Evolutionary conservation across 163 green algal species (phyloP), one percentile per base, ranked within the genome.

Genomic region (Chlamydomonas reinhardtii): DNA sequence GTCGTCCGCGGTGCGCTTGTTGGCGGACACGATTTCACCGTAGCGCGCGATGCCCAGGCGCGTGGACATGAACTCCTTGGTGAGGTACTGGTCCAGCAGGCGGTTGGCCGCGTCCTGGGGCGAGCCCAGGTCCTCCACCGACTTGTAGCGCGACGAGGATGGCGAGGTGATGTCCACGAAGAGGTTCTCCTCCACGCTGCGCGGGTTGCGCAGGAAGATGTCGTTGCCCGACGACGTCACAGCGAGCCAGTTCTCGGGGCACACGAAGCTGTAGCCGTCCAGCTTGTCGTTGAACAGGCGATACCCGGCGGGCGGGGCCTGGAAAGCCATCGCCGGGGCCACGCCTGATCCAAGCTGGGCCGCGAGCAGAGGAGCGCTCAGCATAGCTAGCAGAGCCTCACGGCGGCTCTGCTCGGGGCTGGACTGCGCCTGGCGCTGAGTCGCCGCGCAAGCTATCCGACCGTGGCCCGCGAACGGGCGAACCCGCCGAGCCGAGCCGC

Each of bases 51-150:
- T 96, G 82, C 97, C 97, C 27, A 99, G 88, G 15, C 97, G 93
- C 17, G 97, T 99, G 59, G 95, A 98, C 96, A 99, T 99, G 80
- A 99, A 98, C 92, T 99, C 97, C 61, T 91, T 91, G 64, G 89
- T 93, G 31, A 99, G 81, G 83, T 95, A 98, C 89, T 97, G 93
- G 56, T 94, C 87, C n/a, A 96, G 66, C 24, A 96, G 72, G 15
- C 76, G 52, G 29, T 95, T 70, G 9, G 95, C 97, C 5, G 96
- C 95, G 27, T 96, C 92, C 29, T 96, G 54, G 2, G 96, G 95
- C 3, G 79, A 93, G 35, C 96, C 96, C 32, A 99, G 90, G 83
- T 98, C 96, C 14, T 52, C 86, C 17, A 99, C 93, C 0, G 86
- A 88, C 24, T 84, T 82, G 82, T 93, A 98, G 34, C 82, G 74